Evolutionary conservation across 768 basidiomycete genomes (phyloP).

Genomic region (Pleurotus platypus): DNA sequence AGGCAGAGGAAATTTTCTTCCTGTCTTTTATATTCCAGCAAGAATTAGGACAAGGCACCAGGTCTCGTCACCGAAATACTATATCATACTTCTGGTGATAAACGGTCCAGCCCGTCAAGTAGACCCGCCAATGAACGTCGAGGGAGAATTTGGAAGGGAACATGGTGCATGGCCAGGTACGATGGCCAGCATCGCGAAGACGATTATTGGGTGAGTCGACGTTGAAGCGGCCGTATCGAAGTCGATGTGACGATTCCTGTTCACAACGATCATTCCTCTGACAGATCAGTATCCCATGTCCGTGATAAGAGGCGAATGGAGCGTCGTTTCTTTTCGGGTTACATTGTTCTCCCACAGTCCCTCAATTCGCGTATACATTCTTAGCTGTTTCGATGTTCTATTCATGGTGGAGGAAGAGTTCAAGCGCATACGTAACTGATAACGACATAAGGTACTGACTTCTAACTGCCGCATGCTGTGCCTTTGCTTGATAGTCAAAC

Average conservation of each 20-base stretch:
- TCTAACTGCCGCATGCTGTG: too few relatives aligned
- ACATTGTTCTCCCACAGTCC: too few relatives aligned
- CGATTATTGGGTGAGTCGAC: not conserved
- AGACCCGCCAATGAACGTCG: not conserved
- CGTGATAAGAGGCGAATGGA: not conserved
- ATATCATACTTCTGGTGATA: conserved; percentile 1
- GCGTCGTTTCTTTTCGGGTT: too few relatives aligned
- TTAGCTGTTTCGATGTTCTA: too few relatives aligned
- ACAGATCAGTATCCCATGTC: conserved; percentile 4
- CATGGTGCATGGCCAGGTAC: conserved; percentile 6
- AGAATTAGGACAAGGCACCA: not conserved
- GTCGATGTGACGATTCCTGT: not conserved
- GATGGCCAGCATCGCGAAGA: not conserved
- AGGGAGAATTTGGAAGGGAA: not conserved
- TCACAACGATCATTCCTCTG: not conserved
- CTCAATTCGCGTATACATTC: too few relatives aligned
- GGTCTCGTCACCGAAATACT: not conserved
- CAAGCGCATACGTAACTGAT: too few relatives aligned
- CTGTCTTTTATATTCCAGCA: not conserved
- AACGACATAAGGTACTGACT: too few relatives aligned
- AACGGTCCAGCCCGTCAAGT: not conserved
- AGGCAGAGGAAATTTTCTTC: not conserved
- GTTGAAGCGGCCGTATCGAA: not conserved
- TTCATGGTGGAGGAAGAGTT: too few relatives aligned
- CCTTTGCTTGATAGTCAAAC: too few relatives aligned